A percentile compares a stretch with the other conserved stretches of the same genome.
Conservation (phyloP, 164 flowering plant species). For the Magnolia kwangsiensis region DNA sequence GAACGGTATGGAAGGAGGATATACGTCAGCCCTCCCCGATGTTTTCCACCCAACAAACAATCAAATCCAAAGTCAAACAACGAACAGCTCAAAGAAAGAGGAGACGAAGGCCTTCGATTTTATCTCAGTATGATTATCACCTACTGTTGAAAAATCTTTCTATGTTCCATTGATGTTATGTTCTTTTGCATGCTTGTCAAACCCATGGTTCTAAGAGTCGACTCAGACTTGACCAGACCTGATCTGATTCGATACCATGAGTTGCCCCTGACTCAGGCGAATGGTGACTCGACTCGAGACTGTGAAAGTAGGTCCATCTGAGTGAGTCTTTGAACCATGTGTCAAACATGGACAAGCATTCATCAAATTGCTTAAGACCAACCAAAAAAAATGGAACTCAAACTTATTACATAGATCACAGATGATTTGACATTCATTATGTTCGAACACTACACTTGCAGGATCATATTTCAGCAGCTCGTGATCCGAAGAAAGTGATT, state of each 20-base stretch:
- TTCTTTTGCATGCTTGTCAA: neutral
- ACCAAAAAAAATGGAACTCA: neutral
- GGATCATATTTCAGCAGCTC: constrained; percentile 85
- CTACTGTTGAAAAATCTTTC: neutral
- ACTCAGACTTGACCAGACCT: too few relatives aligned
- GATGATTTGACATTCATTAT: neutral
- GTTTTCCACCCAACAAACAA: constrained; percentile 55
- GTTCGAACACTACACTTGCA: constrained; percentile 20
- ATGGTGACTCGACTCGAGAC: too few relatives aligned
- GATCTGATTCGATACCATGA: too few relatives aligned
- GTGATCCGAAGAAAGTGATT: constrained; percentile 64
- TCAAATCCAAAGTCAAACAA: constrained; percentile 37
- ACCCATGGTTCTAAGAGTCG: neutral
- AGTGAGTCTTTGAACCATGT: neutral
- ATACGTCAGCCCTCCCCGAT: constrained; percentile 66
- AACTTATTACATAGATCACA: neutral
- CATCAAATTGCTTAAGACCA: neutral
- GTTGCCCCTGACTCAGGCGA: too few relatives aligned
- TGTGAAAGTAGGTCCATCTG: too few relatives aligned
- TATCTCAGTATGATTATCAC: constrained; percentile 39
- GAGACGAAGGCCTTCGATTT: constrained; percentile 94
- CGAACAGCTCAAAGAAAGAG: constrained; percentile 72
- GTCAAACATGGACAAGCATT: neutral
- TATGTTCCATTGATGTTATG: neutral
- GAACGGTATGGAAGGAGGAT: constrained; percentile 35